These are phyloP conservation scores for Zhuliangozyma blackwelliae DNA, from an alignment of 1,139 yeast species.

Conservation along the genomic window DNA sequence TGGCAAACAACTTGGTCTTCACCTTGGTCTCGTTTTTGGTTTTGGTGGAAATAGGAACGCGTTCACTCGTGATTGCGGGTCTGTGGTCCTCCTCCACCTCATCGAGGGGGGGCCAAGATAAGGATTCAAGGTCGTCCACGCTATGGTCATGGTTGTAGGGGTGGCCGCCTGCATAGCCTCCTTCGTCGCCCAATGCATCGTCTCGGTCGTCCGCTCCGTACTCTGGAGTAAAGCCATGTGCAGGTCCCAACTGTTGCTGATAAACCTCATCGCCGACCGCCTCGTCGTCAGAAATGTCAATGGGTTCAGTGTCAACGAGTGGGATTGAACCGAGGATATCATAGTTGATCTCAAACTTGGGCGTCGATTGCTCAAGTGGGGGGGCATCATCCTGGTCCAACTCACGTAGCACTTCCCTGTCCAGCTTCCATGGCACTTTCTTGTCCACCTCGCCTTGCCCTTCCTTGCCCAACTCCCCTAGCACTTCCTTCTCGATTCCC, in stretches of 20 bases:
- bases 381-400: constrained; percentile 6
- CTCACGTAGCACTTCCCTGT: constrained; percentile 2
- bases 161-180: not conserved
- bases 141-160: too few relatives aligned
- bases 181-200: not conserved
- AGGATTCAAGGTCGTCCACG: too few relatives aligned
- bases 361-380: constrained; percentile 2
- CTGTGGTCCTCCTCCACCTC: not conserved
- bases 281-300: constrained; percentile 6
- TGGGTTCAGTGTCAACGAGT: constrained; percentile 4
- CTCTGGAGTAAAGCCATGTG: not conserved
- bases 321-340: constrained; percentile 5
- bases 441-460: constrained; percentile 17
- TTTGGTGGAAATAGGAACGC: not conserved
- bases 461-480: constrained; percentile 10
- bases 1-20: constrained; percentile 11
- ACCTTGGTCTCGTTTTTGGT: constrained; percentile 9
- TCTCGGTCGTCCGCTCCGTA: not conserved
- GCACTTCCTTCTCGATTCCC: constrained; percentile 30
- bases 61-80: not conserved
- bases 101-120: constrained; percentile 1
- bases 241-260: not conserved
- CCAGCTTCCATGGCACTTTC: constrained; percentile 13
- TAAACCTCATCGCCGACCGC: not conserved
- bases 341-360: constrained; percentile 5